Percentiles rank a stretch among this genome's conserved stretches.
Conservation (phyloP, 139 green algal species). For the Chlorella sp. region DNA sequence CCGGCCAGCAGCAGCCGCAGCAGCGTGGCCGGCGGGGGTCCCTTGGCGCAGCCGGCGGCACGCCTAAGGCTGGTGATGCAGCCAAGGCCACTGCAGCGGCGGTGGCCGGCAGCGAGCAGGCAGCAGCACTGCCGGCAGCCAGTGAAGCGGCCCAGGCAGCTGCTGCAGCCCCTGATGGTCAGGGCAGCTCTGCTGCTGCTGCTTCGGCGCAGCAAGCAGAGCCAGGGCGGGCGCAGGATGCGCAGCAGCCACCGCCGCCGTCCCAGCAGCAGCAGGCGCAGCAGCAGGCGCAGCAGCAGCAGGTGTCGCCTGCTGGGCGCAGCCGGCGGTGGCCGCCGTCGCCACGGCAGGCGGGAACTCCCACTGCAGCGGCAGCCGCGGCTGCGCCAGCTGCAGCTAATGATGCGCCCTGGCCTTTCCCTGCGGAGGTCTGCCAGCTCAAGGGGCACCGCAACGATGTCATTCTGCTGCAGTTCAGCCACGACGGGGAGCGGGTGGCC, state of each 20-base stretch:
- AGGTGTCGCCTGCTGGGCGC: neutral
- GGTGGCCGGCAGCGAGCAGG: neutral
- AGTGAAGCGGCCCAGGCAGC: neutral
- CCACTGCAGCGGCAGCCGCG: neutral
- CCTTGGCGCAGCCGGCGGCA: too few relatives aligned
- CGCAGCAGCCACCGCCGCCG: neutral
- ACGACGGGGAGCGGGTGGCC: conserved; percentile 60
- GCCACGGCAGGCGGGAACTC: neutral
- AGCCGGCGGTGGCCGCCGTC: neutral
- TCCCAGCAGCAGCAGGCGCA: neutral
- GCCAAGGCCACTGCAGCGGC: neutral
- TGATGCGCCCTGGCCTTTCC: conserved; percentile 26
- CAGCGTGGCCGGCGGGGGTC: neutral
- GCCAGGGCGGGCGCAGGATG: neutral
- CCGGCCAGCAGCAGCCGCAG: neutral
- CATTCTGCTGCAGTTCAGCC: conserved; percentile 70
- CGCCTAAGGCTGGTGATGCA: neutral
- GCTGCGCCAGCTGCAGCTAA: neutral
- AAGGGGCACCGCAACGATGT: conserved; percentile 74
- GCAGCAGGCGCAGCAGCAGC: conserved; percentile 18
- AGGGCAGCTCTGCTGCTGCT: too few relatives aligned
- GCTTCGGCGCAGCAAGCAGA: too few relatives aligned
- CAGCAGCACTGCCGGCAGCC: neutral
- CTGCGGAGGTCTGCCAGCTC: conserved; percentile 39
- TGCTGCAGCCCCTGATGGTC: neutral